Percentiles rank a stretch among this genome's conserved stretches.
Evolutionary conservation across 805 yeast species (phyloP).

Genomic region (Candida endomychidarum): DNA sequence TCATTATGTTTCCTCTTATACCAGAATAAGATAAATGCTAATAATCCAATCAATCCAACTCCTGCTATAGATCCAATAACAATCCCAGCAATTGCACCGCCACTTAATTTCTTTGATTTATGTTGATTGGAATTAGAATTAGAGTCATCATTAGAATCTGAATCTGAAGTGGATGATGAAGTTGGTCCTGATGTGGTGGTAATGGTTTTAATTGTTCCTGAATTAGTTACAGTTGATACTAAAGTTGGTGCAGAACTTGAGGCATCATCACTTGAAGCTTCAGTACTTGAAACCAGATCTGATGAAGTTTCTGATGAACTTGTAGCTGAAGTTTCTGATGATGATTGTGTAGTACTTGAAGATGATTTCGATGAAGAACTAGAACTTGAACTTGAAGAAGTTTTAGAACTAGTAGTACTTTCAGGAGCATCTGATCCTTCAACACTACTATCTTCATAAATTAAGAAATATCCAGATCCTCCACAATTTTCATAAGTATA

Average conservation of each 20-base stretch:
- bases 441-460: slow-evolving; percentile 24
- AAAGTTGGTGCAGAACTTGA: slow-evolving; percentile 7
- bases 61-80: slow-evolving; percentile 45
- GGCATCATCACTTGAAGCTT: slow-evolving; percentile 2
- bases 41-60: slow-evolving; percentile 31
- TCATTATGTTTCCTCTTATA: slow-evolving; percentile 35
- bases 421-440: slow-evolving; percentile 18
- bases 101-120: slow-evolving; percentile 23
- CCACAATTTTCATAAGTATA: slow-evolving; percentile 41
- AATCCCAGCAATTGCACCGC: slow-evolving; percentile 44
- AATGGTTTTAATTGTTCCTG: slow-evolving; percentile 13
- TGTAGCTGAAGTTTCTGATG: no score
- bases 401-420: slow-evolving; percentile 11
- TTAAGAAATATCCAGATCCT: slow-evolving; percentile 32
- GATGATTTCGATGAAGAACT: slow-evolving; percentile 16
- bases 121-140: slow-evolving; percentile 7
- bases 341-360: slow-evolving; percentile 9
- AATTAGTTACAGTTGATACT: slow-evolving; percentile 14
- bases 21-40: slow-evolving; percentile 41
- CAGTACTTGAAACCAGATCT: no score
- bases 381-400: slow-evolving; percentile 13
- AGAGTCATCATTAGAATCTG: neutral
- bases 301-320: slow-evolving; percentile 8
- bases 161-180: slow-evolving; percentile 16
- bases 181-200: slow-evolving; percentile 10